Base-by-base conservation (phyloP, 2,329 filamentous ascomycete genomes). In the Beauveria rudraprayagi region DNA sequence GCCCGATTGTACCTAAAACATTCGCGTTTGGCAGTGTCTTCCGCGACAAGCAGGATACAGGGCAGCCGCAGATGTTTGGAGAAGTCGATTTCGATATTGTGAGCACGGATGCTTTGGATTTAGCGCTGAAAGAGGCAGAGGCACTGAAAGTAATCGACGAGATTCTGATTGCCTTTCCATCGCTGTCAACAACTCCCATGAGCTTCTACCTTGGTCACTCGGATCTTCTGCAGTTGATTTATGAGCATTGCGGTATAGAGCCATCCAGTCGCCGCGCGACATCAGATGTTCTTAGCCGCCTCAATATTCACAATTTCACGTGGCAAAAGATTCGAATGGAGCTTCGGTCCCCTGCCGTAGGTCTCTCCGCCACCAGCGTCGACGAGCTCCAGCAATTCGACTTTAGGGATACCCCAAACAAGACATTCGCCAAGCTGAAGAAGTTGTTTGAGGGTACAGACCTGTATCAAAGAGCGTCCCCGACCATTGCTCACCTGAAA, bases 41-140 rank as follows among this genome's bases (percentile, higher is more conserved):
- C 70, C 85, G 94, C 46, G 90, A 95, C 65, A 86, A 83, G 51
- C 80, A 86, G 54, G 87, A 86, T 60, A 92, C 91, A 8, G 90
- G 91, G 2, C 90, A 96, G 66, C 94, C 94, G 7, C 82, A 83
- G 61, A 89, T 88, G 68, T 89, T 91, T 70, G 89, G 90, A 10
- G 94, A 97, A 70, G 92, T 95, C 2, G 92, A 97, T 71, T 99
- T 97, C 71, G 94, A 99, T 73, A 92, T 99, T 63, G 83, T 96
- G n/a, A 93, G 92, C 0, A 83, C 85, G 50, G 87, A 92, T 66
- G 88, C 88, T 1, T 75, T 92, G 5, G 92, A 97, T 68, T 78
- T 96, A 51, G 88, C 92, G 1, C 74, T 97, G 61, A 95, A 96
- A 69, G 94, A 99, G 73, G 93, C 93, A 0, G 93, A 97, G 73